These are phyloP conservation scores for Sophora flavescens DNA, from an alignment of 306 rosid genomes.

Conservation along the genomic window DNA sequence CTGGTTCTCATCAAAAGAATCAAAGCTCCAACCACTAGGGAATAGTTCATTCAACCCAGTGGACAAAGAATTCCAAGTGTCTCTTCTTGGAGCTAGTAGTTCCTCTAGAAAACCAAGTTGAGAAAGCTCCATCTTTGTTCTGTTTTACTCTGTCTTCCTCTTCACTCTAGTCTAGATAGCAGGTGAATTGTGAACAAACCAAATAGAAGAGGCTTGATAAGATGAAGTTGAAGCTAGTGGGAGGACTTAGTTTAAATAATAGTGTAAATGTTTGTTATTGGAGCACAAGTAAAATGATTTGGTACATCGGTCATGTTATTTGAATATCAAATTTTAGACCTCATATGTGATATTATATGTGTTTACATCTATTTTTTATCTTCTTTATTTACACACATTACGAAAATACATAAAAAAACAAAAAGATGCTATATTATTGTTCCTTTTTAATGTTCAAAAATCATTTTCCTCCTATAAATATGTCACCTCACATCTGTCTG, in stretches of 20 bases:
- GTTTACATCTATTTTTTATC: no score
- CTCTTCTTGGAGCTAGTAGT: constrained; percentile 77
- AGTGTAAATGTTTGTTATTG: constrained; percentile 4
- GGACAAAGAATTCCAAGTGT: constrained; percentile 66
- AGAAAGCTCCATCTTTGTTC: constrained; percentile 79
- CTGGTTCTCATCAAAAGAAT: constrained; percentile 67
- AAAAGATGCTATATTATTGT: no score
- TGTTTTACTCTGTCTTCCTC: constrained; percentile 40
- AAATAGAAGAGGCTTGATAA: constrained; percentile 42
- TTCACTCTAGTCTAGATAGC: constrained; percentile 25
- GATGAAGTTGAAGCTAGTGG: constrained; percentile 53
- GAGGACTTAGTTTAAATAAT: constrained; percentile 43
- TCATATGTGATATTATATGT: no score
- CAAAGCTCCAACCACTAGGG: constrained; percentile 71
- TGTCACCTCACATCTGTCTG: no score
- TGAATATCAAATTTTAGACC: no score
- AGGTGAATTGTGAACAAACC: constrained; percentile 24
- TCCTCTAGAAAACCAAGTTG: constrained; percentile 91
- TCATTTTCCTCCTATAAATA: no score
- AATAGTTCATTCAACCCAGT: constrained; percentile 68
- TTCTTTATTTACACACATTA: no score
- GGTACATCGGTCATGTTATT: no score
- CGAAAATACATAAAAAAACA: no score
- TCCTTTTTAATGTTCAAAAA: no score
- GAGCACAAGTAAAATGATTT: background rate